Evolutionary conservation across 306 rosid genomes (phyloP), one percentile per base, ranked within the genome.

Genomic region (Styphnolobium japonicum): DNA sequence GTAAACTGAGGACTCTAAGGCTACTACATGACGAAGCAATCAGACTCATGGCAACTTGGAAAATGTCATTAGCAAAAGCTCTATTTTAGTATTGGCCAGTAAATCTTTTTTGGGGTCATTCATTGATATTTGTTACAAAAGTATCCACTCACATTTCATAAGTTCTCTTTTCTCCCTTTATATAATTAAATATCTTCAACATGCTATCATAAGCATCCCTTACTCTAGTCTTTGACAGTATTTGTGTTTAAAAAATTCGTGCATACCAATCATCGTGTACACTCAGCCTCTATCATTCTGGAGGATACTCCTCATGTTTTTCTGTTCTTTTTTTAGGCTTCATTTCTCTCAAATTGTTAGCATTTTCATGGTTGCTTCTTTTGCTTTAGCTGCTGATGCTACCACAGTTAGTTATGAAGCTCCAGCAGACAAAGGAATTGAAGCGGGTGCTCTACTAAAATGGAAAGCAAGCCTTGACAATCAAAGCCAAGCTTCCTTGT

Each of bases 401-500:
- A 0, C 4, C 7, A 3, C 14, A 21, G 15, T 53, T 53, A 18
- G 23, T 1, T 16, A 64, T 64, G 70, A 4, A 33, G 25, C 11
- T 15, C 45, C 27, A 0, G 33, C 33, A 71, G 33, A 18, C 27
- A 29, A 12, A 22, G 10, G 11, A 11, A 42, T 27, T 1, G 69
- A 78, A 67, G 61, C 27, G 31, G 21, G 56, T 43, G 70, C 70
- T 78, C 36, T 78, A 0, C 11, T 60, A 2, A 19, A 23, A 61
- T 71, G 77, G 77, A 71, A 71, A 52, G 10, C 51, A 12, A 77
- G 56, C 46, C 34, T 77, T 65, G 75, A 70, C 3, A 46, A 45
- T 21, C 71, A 70, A 70, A 79, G 71, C 71, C 78, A 69, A 46
- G 23, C 33, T 15, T 4, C 60, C 19, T 11, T 79, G 10, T 58